Evolutionary conservation across 495 filamentous ascomycete genomes (phyloP), one percentile per base, ranked within the genome.

Genomic region (Xylaria longipes): DNA sequence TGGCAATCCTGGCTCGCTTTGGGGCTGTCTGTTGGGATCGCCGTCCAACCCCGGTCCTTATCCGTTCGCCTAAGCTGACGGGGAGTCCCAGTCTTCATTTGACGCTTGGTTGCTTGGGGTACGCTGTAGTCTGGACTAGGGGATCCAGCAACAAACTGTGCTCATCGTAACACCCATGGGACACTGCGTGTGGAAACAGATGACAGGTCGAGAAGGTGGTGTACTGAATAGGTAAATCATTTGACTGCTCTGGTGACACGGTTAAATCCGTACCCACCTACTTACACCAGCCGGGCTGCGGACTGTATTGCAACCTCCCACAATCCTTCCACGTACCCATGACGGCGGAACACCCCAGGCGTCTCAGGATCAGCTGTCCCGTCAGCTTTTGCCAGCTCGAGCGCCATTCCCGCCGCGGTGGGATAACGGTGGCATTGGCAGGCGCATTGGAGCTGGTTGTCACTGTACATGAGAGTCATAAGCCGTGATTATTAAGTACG

Each of bases 321-420:
- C 60, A 41, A 25, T 27, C 65, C 46, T 57, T 29, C 35, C 35
- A 25, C 35, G 25, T 41, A 6, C 52, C 27, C 52, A 46, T 60
- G 50, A 58, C 39, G 39, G 22, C n/a, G 25, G 67, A 48, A 50
- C 43, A 27, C 33, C 70, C 54, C 7, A 5, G 33, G 15, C 57
- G 31, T 68, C 63, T 46, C 50, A 20, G 52, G n/a, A 41, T 68
- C 70, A 68, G 65, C 70, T 72, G 68, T 65, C 31, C 35, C 61
- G 22, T 61, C 50, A 68, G 65, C 63, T 61, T 33, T 39, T 48
- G 63, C 50, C 52, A 72, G 62, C 70, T 60, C 52, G 52, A 66
- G 37, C 58, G 58, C 58, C 68, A 31, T 41, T 45, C 33, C 57
- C 50, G 50, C 63, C 57, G 52, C 35, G n/a, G 45, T 29, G 29